Percentiles rank a stretch among this genome's conserved stretches.
Evolutionary conservation across 2,329 filamentous ascomycete species (phyloP).

Genomic region (Colletotrichum sp.): DNA sequence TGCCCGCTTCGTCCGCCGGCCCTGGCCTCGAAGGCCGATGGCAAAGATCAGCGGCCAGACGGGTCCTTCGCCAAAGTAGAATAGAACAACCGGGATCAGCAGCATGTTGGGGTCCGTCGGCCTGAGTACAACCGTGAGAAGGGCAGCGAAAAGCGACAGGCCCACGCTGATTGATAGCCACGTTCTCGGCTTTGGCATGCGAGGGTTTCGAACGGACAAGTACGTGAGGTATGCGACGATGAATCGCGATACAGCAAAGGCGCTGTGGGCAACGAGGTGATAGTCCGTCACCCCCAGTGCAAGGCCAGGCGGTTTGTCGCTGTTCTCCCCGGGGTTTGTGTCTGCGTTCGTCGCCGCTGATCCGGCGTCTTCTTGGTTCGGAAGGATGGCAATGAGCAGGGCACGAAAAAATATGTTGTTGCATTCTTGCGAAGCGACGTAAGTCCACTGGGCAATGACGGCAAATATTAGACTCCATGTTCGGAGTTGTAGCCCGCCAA

Average conservation of each 20-base stretch:
- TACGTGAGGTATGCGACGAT: conserved; percentile 69
- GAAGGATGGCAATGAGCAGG: conserved; percentile 50
- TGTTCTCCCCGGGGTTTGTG: conserved; percentile 50
- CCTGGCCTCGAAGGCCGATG: conserved; percentile 79
- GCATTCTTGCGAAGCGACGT: conserved; percentile 76
- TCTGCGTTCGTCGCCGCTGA: conserved; percentile 27
- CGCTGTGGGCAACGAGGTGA: conserved; percentile 73
- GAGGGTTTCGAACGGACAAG: conserved; percentile 49
- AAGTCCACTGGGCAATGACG: conserved; percentile 78
- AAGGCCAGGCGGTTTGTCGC: conserved; percentile 48
- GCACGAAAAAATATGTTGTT: conserved; percentile 65
- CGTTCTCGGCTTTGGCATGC: conserved; percentile 69
- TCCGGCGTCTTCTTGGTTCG: conserved; percentile 26
- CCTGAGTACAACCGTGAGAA: conserved; percentile 52
- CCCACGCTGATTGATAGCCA: conserved; percentile 68
- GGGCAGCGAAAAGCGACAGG: conserved; percentile 63
- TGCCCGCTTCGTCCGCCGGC: conserved; percentile 79
- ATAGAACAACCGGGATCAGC: conserved; percentile 68
- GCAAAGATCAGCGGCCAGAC: conserved; percentile 85
- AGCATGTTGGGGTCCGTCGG: conserved; percentile 53
- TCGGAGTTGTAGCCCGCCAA: conserved; percentile 55
- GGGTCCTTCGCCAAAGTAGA: conserved; percentile 83
- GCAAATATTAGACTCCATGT: conserved; percentile 70
- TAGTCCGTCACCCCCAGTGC: conserved; percentile 66
- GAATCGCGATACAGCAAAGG: conserved; percentile 78